Evolutionary conservation across 805 yeast genomes (phyloP).

Genomic region (Ogataea ramenticola): DNA sequence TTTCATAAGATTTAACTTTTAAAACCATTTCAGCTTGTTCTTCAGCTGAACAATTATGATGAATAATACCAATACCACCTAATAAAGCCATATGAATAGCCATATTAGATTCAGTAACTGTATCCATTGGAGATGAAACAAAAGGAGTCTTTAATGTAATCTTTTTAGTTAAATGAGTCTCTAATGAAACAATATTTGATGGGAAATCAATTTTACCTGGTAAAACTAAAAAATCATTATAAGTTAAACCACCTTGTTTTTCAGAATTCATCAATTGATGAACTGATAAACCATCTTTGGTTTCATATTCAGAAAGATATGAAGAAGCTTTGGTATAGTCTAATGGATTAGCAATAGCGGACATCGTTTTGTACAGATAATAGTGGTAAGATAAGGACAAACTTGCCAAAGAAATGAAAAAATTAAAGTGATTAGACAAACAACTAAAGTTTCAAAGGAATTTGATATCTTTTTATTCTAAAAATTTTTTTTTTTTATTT

Average conservation of each 20-base stretch:
- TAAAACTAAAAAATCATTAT: slow-evolving; percentile 89
- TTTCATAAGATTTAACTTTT: slow-evolving; percentile 94
- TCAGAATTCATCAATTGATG: slow-evolving; percentile 83
- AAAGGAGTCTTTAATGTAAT: slow-evolving; percentile 91
- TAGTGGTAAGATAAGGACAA: not conserved
- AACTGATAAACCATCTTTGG: slow-evolving; percentile 81
- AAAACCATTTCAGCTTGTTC: slow-evolving; percentile 98
- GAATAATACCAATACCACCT: slow-evolving; percentile 98
- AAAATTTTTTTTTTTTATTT: no score
- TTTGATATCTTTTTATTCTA: not conserved
- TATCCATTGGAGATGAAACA: slow-evolving; percentile 98
- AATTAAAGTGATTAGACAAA: not conserved
- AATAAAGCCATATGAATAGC: slow-evolving; percentile 97
- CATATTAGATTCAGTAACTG: slow-evolving; percentile 96
- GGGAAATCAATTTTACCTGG: slow-evolving; percentile 95
- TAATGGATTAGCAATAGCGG: slow-evolving; percentile 3
- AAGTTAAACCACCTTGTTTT: slow-evolving; percentile 91
- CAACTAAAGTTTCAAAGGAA: not conserved
- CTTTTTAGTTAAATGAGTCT: slow-evolving; percentile 83
- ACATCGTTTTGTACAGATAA: not conserved
- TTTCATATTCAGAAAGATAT: slow-evolving; percentile 54
- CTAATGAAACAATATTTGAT: slow-evolving; percentile 67
- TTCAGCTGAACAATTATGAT: slow-evolving; percentile 93
- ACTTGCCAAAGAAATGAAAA: slow-evolving; percentile 1
- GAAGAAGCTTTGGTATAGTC: slow-evolving; percentile 59